Percentiles rank a stretch among this genome's conserved stretches.
phyloP scores from a whole-genome alignment of 139 green algal species.

The Zygnema circumcarinatum region DNA sequence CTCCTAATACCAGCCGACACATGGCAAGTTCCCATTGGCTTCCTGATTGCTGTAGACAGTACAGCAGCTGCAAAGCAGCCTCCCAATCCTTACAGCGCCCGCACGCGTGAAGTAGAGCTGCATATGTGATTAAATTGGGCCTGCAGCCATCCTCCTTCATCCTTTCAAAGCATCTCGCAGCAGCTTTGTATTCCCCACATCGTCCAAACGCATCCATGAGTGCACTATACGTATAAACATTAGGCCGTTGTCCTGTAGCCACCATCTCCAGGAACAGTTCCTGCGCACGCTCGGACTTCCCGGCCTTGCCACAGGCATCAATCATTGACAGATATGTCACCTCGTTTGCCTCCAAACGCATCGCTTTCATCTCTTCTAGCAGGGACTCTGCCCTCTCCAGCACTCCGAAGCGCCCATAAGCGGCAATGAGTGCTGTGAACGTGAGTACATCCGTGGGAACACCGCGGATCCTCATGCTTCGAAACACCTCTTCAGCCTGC shows the following conservation, averaged over 20 bases:
- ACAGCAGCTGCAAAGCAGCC: constrained; percentile 46
- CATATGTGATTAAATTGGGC: constrained; percentile 56
- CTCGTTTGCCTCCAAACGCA: constrained; percentile 32
- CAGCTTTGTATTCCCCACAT: constrained; percentile 16
- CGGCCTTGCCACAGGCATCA: constrained; percentile 45
- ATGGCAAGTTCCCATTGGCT: constrained; percentile 49
- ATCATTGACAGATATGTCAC: constrained; percentile 56
- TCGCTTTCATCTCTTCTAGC: constrained; percentile 20
- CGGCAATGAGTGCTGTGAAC: constrained; percentile 43
- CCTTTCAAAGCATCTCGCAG: constrained; percentile 31
- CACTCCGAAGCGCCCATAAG: constrained; percentile 17
- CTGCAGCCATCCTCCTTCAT: constrained; percentile 46
- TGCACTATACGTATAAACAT: constrained; percentile 39
- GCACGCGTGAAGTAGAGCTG: constrained; percentile 49
- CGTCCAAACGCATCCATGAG: constrained; percentile 55
- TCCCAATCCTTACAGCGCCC: constrained; percentile 43
- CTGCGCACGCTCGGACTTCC: constrained; percentile 25
- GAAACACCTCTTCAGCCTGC: constrained; percentile 37
- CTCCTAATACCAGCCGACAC: constrained; percentile 46
- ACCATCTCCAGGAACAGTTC: constrained; percentile 36
- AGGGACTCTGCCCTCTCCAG: constrained; percentile 1
- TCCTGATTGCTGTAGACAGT: constrained; percentile 42
- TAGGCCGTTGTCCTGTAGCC: constrained; percentile 35
- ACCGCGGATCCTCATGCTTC: constrained; percentile 29
- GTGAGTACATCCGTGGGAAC: constrained; percentile 37